Evolutionary conservation across 192 early-diverging fungal species (phyloP).

Genomic region (Mortierella claussenii): DNA sequence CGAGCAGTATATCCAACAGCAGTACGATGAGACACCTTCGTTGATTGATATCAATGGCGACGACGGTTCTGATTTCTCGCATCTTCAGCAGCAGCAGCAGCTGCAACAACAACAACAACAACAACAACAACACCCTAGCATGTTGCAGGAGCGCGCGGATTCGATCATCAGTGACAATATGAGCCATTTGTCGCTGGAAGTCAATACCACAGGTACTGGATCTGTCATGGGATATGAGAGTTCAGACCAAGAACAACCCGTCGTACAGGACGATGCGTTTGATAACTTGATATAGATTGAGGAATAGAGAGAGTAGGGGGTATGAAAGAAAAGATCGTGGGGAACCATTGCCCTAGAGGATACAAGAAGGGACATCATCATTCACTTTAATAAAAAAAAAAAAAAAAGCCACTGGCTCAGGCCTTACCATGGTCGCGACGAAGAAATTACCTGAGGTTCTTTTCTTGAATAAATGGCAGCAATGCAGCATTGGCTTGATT

Average conservation of each 20-base stretch:
- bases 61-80: background rate
- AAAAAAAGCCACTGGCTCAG: background rate
- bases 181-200: conserved; percentile 75
- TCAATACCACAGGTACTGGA: conserved; percentile 79
- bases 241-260: conserved; percentile 11
- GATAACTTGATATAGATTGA: conserved; percentile 28
- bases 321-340: too few species aligned
- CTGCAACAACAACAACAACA: too few species aligned
- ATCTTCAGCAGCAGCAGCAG: too few species aligned
- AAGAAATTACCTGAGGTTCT: too few species aligned
- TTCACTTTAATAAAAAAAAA: conserved; percentile 1
- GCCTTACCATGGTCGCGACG: too few species aligned
- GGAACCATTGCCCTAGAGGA: too few species aligned
- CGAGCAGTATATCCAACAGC: conserved; percentile 15
- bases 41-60: conserved; percentile 14
- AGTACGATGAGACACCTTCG: conserved; percentile 2
- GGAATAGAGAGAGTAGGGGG: background rate
- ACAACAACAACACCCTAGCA: background rate
- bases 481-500: too few species aligned
- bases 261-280: conserved; percentile 19
- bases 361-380: too few species aligned
- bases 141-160: conserved; percentile 20
- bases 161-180: conserved; percentile 61
- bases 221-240: conserved; percentile 56
- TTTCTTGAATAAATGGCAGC: background rate